Base-by-base conservation (phyloP, 768 basidiomycete genomes). In the Neoboletus magnificus region DNA sequence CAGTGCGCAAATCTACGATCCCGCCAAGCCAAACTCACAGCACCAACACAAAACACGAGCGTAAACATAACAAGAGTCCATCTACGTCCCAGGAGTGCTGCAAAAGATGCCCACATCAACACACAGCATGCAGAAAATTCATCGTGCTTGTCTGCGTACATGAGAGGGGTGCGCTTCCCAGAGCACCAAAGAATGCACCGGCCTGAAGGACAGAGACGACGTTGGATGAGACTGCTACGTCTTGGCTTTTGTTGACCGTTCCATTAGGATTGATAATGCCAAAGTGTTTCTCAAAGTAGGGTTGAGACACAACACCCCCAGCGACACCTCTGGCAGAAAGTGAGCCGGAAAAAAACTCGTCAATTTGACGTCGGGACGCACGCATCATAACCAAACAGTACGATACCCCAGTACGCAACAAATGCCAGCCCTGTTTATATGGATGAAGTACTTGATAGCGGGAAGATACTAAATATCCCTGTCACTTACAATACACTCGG, bases 171-270 rank as follows among this genome's bases (percentile, higher is more conserved):
- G 87, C 86, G 60, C 84, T 86, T 11, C 80, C 79, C 7, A 95
- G 68, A 15, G 91, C 89, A 54, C 92, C 93, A 65, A 93, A 93
- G 79, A 93, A 93, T 1, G 90, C 89, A 12, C 91, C 91, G 5
- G 85, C 89, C 66, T 93, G 92, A 11, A 94, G 78, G 5, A 93
- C 89, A 4, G 92, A 90, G 18, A 94, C 93, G 41, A 95, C 86
- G 60, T 89, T 91, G 41, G 87, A 86, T 0, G 85, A 86, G n/a
- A 93, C 75, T 5, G 77, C 73, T 53, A 86, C 79, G 20, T 70
- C 61, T 36, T 74, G 69, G 23, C 57, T 58, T 22, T 66, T 63
- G 66, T 84, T 70, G 40, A 69, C 66, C 1, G 62, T 63, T 23
- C 82, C 82, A 51, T 81, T 68, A 1, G 73, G 50, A 35, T 79